Evolutionary conservation across 371 early-diverging fungal genomes (phyloP).

Genomic region (Mycotypha africana): DNA sequence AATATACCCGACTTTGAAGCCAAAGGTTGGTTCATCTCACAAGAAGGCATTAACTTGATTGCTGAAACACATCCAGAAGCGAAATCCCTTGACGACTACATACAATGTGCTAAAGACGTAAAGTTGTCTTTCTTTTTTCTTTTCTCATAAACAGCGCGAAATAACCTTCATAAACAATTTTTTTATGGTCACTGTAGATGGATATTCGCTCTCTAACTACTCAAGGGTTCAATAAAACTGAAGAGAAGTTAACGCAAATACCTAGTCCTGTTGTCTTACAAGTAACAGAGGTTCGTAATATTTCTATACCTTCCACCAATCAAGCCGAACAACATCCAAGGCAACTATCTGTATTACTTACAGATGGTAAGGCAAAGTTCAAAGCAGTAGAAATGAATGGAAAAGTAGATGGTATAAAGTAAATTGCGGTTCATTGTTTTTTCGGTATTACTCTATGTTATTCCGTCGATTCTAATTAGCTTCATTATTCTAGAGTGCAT

Average conservation of each 20-base stretch:
- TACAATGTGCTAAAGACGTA: constrained; percentile 31
- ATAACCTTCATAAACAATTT: too few species aligned
- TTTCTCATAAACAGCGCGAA: background rate
- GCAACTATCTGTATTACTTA: constrained; percentile 23
- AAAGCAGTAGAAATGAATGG: constrained; percentile 30
- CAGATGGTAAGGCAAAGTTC: constrained; percentile 36
- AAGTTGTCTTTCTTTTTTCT: background rate
- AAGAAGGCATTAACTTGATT: constrained; percentile 17
- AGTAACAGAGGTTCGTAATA: constrained; percentile 29
- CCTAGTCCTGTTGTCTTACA: constrained; percentile 30
- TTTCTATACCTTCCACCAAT: constrained; percentile 27
- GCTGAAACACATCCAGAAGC: constrained; percentile 1
- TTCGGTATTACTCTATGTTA: too few species aligned
- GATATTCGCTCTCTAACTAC: constrained; percentile 28
- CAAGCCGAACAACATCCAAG: constrained; percentile 36
- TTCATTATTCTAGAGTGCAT: too few species aligned
- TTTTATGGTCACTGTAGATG: too few species aligned
- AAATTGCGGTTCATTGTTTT: too few species aligned
- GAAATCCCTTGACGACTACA: constrained; percentile 16
- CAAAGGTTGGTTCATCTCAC: constrained; percentile 22
- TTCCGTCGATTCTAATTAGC: too few species aligned
- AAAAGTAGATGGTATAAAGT: constrained; percentile 28
- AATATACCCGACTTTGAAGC: constrained; percentile 12
- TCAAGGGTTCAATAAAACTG: constrained; percentile 20
- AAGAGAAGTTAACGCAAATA: constrained; percentile 7